phyloP scores from a whole-genome alignment of 75 land plant genomes.

The Pinus albicaulis region DNA sequence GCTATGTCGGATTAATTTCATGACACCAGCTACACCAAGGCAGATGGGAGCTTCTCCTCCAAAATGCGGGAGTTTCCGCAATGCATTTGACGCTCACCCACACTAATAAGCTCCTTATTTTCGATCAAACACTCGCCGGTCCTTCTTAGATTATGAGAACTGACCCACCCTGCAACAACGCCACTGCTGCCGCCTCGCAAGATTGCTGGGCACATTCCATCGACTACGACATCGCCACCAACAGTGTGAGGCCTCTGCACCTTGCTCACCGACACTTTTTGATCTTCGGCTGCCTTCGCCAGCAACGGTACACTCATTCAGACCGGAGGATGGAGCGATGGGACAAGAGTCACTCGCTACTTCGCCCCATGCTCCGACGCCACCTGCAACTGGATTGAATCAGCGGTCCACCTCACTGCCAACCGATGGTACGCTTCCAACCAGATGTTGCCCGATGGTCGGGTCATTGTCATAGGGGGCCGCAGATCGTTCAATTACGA shows the following conservation, averaged over 20 bases:
- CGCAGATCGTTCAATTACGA: conserved; percentile 35
- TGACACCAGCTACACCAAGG: conserved; percentile 1
- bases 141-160: conserved; percentile 28
- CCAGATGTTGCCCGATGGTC: conserved; percentile 58
- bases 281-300: conserved; percentile 67
- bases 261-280: conserved; percentile 75
- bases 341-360: conserved; percentile 30
- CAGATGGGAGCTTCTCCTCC: conserved; percentile 42
- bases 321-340: conserved; percentile 59
- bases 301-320: conserved; percentile 67
- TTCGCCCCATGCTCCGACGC: conserved; percentile 30
- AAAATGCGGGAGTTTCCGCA: conserved; percentile 65
- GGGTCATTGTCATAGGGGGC: conserved; percentile 59
- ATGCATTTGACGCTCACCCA: conserved; percentile 75
- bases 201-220: conserved; percentile 83
- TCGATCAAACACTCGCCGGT: conserved; percentile 58
- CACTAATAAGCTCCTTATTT: conserved; percentile 50
- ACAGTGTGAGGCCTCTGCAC: conserved; percentile 43
- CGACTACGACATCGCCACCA: conserved; percentile 27
- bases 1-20: too few species aligned
- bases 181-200: conserved; percentile 7
- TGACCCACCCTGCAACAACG: conserved; percentile 18
- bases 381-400: conserved; percentile 44
- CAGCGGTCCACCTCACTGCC: conserved; percentile 8
- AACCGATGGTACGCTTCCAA: conserved; percentile 38